These are phyloP conservation scores for Diaporthe vaccinii DNA, from an alignment of 2,329 filamentous ascomycete species.

Conservation along the genomic window DNA sequence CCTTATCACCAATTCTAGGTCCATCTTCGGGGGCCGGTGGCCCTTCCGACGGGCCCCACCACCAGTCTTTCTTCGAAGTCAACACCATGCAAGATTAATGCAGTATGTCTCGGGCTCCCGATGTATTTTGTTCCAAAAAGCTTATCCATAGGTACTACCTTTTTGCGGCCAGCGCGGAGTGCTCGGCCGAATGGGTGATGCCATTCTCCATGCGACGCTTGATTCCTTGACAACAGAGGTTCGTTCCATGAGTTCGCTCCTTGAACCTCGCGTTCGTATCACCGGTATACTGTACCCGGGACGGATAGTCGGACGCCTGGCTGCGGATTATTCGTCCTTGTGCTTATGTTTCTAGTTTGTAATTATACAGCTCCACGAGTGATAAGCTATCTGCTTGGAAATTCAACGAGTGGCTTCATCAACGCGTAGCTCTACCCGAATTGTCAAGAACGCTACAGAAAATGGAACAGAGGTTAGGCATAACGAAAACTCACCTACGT, in stretches of 20 bases:
- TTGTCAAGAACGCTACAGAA: too few relatives aligned
- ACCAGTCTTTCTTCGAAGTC: too few relatives aligned
- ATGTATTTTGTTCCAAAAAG: background rate
- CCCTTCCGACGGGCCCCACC: background rate
- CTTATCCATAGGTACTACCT: background rate
- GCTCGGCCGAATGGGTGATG: background rate
- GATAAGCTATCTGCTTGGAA: too few relatives aligned
- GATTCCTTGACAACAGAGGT: background rate
- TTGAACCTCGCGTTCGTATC: background rate
- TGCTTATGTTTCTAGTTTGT: background rate
- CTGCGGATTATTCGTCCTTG: background rate
- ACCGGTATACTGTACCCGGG: too few relatives aligned
- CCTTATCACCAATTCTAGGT: slow-evolving; percentile 11
- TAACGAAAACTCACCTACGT: background rate
- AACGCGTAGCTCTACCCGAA: background rate
- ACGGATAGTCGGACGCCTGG: background rate
- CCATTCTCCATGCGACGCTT: background rate
- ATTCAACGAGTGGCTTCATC: background rate
- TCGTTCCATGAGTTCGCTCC: background rate
- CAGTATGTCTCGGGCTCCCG: background rate
- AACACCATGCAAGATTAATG: background rate
- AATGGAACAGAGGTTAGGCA: background rate
- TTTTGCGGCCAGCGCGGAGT: background rate
- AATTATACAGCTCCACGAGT: background rate
- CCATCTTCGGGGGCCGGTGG: slow-evolving; percentile 10